Evolutionary conservation across 2,329 filamentous ascomycete species (phyloP), one percentile per base, ranked within the genome.

Genomic region (Diaporthe ampelina): DNA sequence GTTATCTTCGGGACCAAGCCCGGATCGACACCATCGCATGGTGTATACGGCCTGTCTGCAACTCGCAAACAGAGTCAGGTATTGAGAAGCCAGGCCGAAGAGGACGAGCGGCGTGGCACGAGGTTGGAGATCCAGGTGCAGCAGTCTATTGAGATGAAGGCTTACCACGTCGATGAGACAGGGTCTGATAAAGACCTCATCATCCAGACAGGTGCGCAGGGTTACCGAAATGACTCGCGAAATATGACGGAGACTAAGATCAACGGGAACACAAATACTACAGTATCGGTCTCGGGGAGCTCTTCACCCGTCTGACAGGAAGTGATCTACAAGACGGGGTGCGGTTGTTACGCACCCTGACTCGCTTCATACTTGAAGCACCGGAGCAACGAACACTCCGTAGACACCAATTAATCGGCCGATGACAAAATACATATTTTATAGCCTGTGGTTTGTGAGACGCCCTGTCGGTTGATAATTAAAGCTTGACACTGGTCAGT

Each of bases 1-100:
- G 78, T 82, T 56, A 83, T 85, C 11, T 86, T 84, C 52, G 73
- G 63, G n/a, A 43, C 45, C 32, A 73, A 56, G 32, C n/a, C 21
- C 52, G 61, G 54, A 5, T 50, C 35, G 21, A 56, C 59, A 11
- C 59, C 59, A 37, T 57, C 48, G 4, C 43, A 57, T 15, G 59
- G 37, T 52, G 13, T 48, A 43, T 50, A 68, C 50, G 63, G 63
- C 13, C 13, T 67, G 21, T 67, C 63, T 52, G 63, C 45, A 2
- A 52, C 19, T 52, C 45, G 69, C 43, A 7, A 65, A 43, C 32
- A 63, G 40, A 40, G 71, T 35, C 32, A 59, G 3, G 61, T 56
- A 21, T 13, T 40, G 63, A 37, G 32, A 45, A 71, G 45, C 61
- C 61, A 65, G 26, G 43, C 35, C 8, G 48, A 65, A 26, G 56